phyloP scores from a whole-genome alignment of 1,284 basidiomycete species.

The Malassezia japonica region DNA sequence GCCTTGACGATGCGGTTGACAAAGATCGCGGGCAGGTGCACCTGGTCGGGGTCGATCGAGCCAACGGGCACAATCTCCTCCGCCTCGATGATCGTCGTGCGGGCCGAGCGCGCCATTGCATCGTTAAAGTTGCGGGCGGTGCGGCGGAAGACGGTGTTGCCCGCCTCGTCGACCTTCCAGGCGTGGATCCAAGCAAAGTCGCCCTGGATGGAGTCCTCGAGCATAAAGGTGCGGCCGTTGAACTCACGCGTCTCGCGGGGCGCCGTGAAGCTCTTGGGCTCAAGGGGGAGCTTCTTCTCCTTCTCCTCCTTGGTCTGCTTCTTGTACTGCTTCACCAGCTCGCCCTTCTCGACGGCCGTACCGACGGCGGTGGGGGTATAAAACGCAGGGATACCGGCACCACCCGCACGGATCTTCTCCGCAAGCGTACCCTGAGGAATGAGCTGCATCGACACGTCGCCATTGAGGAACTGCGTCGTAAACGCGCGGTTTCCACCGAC shows the following conservation, averaged over 20 bases:
- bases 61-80: constrained; percentile 42
- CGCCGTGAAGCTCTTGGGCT: not conserved
- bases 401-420: constrained; percentile 81
- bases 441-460: constrained; percentile 38
- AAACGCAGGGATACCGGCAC: constrained; percentile 89
- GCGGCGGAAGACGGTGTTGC: constrained; percentile 50
- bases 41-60: constrained; percentile 28
- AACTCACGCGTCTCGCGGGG: constrained; percentile 61
- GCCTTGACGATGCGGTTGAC: constrained; percentile 38
- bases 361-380: constrained; percentile 75
- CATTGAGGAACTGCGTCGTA: constrained; percentile 37
- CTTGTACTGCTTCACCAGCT: constrained; percentile 49
- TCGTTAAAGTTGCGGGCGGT: constrained; percentile 43
- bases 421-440: constrained; percentile 59
- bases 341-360: constrained; percentile 50
- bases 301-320: constrained; percentile 14
- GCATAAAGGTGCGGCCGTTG: constrained; percentile 69
- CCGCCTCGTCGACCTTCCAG: constrained; percentile 82
- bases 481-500: constrained; percentile 46
- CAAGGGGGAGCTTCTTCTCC: not conserved
- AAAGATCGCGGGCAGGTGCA: constrained; percentile 41
- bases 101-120: constrained; percentile 42
- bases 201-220: constrained; percentile 76
- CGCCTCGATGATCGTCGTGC: constrained; percentile 41
- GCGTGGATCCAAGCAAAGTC: constrained; percentile 83